Base-by-base conservation (phyloP, 805 yeast genomes). In the Millerozyma acaciae region DNA sequence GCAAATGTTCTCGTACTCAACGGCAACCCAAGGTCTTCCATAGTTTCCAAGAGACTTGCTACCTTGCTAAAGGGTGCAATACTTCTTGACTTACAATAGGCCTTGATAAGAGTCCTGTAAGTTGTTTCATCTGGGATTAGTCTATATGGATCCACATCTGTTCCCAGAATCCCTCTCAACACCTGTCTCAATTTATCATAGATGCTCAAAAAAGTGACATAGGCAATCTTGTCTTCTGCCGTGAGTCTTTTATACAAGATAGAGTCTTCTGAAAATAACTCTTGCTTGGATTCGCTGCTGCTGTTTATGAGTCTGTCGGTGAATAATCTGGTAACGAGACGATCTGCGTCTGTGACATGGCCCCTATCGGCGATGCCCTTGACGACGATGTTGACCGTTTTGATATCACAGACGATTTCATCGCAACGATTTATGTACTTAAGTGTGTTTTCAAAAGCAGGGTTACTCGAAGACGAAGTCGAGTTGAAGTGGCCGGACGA, bases 1-100 rank as follows among this genome's bases (percentile, higher is more conserved):
- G 42, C 43, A 35, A 55, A 62, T n/a, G 50, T 42, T 20, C 55
- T 48, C 7, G 61, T 55, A n/a, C 65, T 54, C 8, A 56, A 34
- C 1, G 68, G 68, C 8, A 62, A 32, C n/a, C 40, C 39, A 28
- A 43, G 29, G 5, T 31, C 26, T 17, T 52, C 55, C 44, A 53
- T 48, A 14, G 41, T 32, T 14, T 37, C 28, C 8, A 59, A 26
- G 4, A 55, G 22, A 8, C 28, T n/a, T 9, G 47, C 35, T 13
- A 41, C 36, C 9, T 34, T 33, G 19, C 50, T 45, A 9, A 38
- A 19, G 1, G 33, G 26, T 3, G 41, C 15, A 14, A 17, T n/a
- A 12, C 29, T 16, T 26, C 23, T 16, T 17, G 37, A 19, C 8
- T 28, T 23, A 32, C 52, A 43, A 37, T 44, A 42, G 21, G 39